Evolutionary conservation across 257 asterid genomes (phyloP).

Genomic region (Solanum lycopersicoides): DNA sequence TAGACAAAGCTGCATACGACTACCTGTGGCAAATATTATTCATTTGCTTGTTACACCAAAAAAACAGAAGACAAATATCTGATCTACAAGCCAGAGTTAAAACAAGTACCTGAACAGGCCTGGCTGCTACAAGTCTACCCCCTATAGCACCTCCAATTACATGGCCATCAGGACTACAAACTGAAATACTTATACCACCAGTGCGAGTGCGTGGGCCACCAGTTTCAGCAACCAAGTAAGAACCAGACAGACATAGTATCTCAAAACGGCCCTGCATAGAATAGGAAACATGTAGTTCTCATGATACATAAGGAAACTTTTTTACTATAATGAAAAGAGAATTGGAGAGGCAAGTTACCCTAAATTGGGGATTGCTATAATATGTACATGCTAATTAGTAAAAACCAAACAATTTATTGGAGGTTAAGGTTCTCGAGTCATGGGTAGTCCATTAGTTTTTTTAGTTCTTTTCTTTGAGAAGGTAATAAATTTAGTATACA

Average conservation of each 20-base stretch:
- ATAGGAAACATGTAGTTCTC: not conserved
- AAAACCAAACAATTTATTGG: not conserved
- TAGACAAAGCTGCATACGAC: constrained; percentile 81
- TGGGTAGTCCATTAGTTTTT: not conserved
- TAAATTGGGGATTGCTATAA: not conserved
- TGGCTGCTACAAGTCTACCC: constrained; percentile 50
- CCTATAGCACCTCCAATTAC: constrained; percentile 67
- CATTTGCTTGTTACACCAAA: not conserved
- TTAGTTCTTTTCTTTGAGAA: not conserved
- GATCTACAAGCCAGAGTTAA: not conserved
- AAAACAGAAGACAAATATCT: not conserved
- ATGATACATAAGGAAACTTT: not conserved
- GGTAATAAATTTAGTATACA: not conserved
- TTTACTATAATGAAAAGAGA: not conserved
- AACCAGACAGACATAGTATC: constrained; percentile 54
- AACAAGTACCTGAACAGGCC: constrained; percentile 38
- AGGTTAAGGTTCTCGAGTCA: not conserved
- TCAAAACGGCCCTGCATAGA: constrained; percentile 53
- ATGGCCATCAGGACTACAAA: constrained; percentile 63
- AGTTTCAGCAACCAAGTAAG: constrained; percentile 52
- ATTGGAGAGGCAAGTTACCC: not conserved
- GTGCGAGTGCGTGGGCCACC: constrained; percentile 51
- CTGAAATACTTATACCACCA: constrained; percentile 60
- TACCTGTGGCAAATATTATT: constrained; percentile 29
- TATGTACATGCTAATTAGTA: not conserved